Evolutionary conservation across 176 grass and related monocot species (phyloP).

Genomic region (Metroxylon sagu): DNA sequence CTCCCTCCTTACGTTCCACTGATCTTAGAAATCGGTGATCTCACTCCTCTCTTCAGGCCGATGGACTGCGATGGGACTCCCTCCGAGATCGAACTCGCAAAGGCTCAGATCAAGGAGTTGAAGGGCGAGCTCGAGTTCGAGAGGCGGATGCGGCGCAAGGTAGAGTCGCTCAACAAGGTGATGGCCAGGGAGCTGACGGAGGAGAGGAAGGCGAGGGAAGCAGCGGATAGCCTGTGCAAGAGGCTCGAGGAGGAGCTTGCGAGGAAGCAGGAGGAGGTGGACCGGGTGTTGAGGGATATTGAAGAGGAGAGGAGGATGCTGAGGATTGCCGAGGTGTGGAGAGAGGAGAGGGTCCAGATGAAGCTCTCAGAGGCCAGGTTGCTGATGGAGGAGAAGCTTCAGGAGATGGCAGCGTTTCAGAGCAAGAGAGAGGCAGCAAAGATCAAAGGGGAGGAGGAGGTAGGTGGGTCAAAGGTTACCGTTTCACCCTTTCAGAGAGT

Average conservation of each 20-base stretch:
- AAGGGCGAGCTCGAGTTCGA: constrained; percentile 49
- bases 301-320: constrained; percentile 78
- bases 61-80: constrained; percentile 1
- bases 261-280: constrained; percentile 19
- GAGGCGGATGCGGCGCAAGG: constrained; percentile 50
- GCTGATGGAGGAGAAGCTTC: constrained; percentile 51
- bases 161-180: constrained; percentile 42
- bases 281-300: constrained; percentile 11
- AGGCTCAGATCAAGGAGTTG: constrained; percentile 27
- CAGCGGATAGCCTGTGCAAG: constrained; percentile 27
- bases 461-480: no score
- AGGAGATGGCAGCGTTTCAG: constrained; percentile 14
- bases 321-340: constrained; percentile 61
- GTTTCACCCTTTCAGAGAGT: no score
- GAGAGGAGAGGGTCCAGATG: constrained; percentile 75
- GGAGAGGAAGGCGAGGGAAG: constrained; percentile 44
- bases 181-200: constrained; percentile 40
- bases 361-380: constrained; percentile 67
- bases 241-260: constrained; percentile 40
- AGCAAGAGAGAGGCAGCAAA: no score
- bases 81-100: constrained; percentile 34
- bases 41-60: no score
- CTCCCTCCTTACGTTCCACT: not conserved
- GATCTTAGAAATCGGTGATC: no score
- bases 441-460: no score